A percentile compares a stretch with the other conserved stretches of the same genome.
Conservation (phyloP, 192 early-diverging fungal species). For the Spizellomyces punctatus region DNA sequence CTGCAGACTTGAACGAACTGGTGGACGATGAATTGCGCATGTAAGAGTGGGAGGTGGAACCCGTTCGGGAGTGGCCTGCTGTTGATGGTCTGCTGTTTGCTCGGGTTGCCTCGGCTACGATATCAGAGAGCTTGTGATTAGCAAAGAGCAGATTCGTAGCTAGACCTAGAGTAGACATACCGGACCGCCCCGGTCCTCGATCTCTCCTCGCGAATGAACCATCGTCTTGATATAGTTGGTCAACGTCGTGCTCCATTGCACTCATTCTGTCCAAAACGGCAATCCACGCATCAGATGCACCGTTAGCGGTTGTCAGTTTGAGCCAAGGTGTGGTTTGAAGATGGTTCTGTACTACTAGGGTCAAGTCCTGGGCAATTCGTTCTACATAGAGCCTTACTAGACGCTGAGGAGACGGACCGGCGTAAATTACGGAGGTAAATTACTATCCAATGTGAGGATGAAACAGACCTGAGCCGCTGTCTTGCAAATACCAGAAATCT, state of each 20-base stretch:
- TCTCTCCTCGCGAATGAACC: conserved; percentile 28
- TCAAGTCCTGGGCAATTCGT: conserved; percentile 3
- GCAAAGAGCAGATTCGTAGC: not conserved
- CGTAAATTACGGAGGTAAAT: too few species aligned
- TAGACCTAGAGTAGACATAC: conserved; percentile 2
- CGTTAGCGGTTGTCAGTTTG: not conserved
- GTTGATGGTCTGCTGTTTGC: conserved; percentile 6
- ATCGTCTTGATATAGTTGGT: conserved; percentile 29
- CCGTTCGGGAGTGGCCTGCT: conserved; percentile 14
- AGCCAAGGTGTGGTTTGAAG: conserved; percentile 14
- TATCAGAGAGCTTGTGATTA: not conserved
- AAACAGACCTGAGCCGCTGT: conserved; percentile 16
- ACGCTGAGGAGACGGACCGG: not conserved
- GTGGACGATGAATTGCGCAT: conserved; percentile 24
- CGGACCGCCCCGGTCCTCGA: not conserved
- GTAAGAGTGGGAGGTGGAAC: conserved; percentile 13
- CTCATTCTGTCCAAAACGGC: conserved; percentile 2
- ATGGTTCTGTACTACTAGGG: conserved; percentile 6
- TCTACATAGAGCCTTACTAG: conserved; percentile 23
- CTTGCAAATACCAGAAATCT: conserved; percentile 25
- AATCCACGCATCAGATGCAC: not conserved
- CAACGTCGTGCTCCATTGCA: conserved; percentile 11
- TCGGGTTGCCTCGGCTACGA: conserved; percentile 3
- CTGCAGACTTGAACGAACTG: conserved; percentile 36
- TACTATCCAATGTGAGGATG: not conserved